Conservation (phyloP, 257 asterid species). For the Petunia secreta region DNA sequence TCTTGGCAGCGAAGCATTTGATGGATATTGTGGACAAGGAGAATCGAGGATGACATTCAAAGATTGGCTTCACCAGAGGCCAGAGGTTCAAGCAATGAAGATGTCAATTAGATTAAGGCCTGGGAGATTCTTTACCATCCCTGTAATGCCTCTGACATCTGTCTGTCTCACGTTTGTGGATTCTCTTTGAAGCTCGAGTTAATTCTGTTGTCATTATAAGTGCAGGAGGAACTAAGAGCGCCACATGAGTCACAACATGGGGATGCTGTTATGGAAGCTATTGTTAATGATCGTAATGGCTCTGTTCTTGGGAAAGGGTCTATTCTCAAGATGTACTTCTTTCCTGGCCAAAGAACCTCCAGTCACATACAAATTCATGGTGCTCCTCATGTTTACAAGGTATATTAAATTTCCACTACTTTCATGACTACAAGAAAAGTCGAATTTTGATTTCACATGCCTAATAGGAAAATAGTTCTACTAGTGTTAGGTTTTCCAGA, state of each 20-base stretch:
- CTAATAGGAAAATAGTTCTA: neutral
- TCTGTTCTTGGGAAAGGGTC: slow-evolving; percentile 97
- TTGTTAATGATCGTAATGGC: slow-evolving; percentile 93
- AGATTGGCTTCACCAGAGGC: slow-evolving; percentile 88
- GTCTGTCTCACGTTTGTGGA: slow-evolving; percentile 32
- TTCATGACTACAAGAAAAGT: neutral
- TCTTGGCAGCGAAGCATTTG: slow-evolving; percentile 96
- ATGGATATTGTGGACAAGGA: slow-evolving; percentile 92
- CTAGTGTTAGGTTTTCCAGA: slow-evolving; percentile 6
- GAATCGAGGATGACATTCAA: slow-evolving; percentile 76
- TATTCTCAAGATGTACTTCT: slow-evolving; percentile 94
- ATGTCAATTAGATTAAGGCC: slow-evolving; percentile 97
- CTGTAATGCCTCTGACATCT: slow-evolving; percentile 51
- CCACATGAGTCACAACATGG: slow-evolving; percentile 98
- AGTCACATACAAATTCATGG: slow-evolving; percentile 92
- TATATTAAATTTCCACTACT: slow-evolving; percentile 32
- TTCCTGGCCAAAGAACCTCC: slow-evolving; percentile 99
- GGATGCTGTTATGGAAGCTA: slow-evolving; percentile 99
- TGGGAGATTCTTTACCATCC: slow-evolving; percentile 92
- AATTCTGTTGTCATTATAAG: slow-evolving; percentile 39
- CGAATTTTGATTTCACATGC: slow-evolving; percentile 12
- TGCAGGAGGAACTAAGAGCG: slow-evolving; percentile 94
- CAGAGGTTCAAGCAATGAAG: slow-evolving; percentile 98
- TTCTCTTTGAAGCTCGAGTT: slow-evolving; percentile 40
- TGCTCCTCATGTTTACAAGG: slow-evolving; percentile 95